These are phyloP conservation scores for Purpureocillium lavendulum DNA, from an alignment of 2,329 filamentous ascomycete species.

Conservation along the genomic window DNA sequence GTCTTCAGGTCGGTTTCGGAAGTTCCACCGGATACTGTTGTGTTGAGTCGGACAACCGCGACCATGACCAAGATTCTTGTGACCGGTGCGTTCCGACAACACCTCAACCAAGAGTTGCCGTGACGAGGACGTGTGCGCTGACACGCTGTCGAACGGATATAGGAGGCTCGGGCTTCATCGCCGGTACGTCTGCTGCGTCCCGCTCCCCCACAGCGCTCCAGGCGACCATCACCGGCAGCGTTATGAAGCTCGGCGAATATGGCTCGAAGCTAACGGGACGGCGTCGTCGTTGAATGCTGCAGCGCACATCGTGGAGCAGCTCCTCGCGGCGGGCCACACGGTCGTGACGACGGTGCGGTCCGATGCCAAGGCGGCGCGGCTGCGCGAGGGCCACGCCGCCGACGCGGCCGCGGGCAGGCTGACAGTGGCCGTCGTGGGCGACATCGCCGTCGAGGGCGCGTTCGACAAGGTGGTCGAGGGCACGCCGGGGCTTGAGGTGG, in stretches of 20 bases:
- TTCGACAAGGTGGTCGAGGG: slow-evolving; percentile 56
- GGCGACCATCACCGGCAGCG: too few species aligned
- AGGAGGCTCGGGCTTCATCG: slow-evolving; percentile 27
- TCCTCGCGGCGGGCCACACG: slow-evolving; percentile 39
- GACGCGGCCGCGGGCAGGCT: slow-evolving; percentile 41
- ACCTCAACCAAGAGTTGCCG: too few species aligned
- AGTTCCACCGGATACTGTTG: too few species aligned
- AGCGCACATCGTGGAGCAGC: slow-evolving; percentile 48
- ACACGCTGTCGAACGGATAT: neutral
- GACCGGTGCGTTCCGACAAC: too few species aligned
- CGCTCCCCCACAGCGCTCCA: too few species aligned
- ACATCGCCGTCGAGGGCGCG: slow-evolving; percentile 65
- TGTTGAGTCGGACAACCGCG: too few species aligned
- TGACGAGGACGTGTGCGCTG: neutral
- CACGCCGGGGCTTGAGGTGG: slow-evolving; percentile 41
- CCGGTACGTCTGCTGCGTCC: slow-evolving; percentile 15
- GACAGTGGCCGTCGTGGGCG: slow-evolving; percentile 56
- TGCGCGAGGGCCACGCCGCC: slow-evolving; percentile 34
- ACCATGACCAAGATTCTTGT: too few species aligned
- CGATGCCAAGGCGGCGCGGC: slow-evolving; percentile 43
- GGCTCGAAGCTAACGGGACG: too few species aligned
- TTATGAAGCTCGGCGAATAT: too few species aligned
- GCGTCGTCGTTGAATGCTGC: too few species aligned
- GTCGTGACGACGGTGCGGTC: slow-evolving; percentile 49
- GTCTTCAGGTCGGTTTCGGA: too few species aligned